Evolutionary conservation across 106 monocot species (phyloP), one percentile per base, ranked within the genome.

Genomic region (Dactylorhiza incarnata): DNA sequence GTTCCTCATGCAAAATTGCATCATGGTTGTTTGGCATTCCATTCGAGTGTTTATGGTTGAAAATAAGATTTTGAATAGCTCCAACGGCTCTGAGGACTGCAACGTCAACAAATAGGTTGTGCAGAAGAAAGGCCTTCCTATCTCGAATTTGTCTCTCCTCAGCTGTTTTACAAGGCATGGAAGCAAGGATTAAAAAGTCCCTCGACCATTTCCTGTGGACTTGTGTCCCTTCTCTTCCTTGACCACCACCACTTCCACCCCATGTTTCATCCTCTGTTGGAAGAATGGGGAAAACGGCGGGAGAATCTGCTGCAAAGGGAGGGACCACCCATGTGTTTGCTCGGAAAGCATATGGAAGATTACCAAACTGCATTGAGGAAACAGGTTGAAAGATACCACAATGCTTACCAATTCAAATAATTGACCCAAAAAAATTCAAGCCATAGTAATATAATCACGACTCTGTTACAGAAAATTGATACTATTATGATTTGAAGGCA

Each of bases 261-360:
- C 93, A 97, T 5, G 44, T 84, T 82, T 89, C 93, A 73, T 97
- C 93, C 77, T 97, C 96, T 7, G 80, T 79, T 0, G 96, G 93
- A 78, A 97, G 93, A 73, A 83, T 80, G 51, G 87, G 89, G n/a
- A 91, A 89, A 20, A 48, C 66, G 9, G 86, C 84, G 25, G 89
- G 91, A 47, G 76, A 93, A 80, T 87, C 93, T 19, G 85, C 84
- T 78, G 74, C 79, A 43, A 87, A 52, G 20, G 96, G 89, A 80
- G 95, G 93, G 45, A 87, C 93, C 71, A 97, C 84, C 96, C 96
- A 97, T 72, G 96, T 97, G 79, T 97, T 97, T 89, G 93, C 85
- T 76, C 96, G 87, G 72, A 93, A 97, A 73, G 93, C 96, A 75
- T 97, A 97, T 43, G 96, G 96, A 79, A 97, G 93, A 86, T 97